Conservation (phyloP, 2,329 filamentous ascomycete species). For the Aspergillus ruber region DNA sequence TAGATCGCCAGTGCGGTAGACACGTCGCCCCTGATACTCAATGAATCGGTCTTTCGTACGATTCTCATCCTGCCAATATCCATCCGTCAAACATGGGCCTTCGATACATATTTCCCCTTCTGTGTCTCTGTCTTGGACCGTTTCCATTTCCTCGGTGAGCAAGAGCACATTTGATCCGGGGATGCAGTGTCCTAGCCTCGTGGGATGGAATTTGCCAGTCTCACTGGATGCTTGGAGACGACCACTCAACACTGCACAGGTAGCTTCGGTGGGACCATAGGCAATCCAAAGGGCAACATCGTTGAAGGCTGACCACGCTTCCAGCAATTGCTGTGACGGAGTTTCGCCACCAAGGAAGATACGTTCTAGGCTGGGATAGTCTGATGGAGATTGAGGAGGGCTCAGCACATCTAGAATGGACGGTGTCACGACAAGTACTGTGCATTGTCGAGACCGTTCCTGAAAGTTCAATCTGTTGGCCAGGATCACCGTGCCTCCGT, state of each 20-base stretch:
- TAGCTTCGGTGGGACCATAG: conserved; percentile 12
- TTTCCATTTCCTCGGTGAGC: conserved; percentile 6
- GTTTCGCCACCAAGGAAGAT: conserved; percentile 11
- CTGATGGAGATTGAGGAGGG: neutral
- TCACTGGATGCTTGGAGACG: conserved; percentile 5
- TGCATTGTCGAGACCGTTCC: conserved; percentile 2
- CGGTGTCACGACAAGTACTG: conserved; percentile 5
- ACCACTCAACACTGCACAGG: conserved; percentile 3
- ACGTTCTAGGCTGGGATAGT: neutral
- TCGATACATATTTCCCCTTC: conserved; percentile 19
- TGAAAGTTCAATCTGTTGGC: conserved; percentile 3
- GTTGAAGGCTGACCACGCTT: conserved; percentile 3
- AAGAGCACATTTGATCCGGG: conserved; percentile 2
- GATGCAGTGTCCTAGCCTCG: neutral
- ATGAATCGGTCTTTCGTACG: conserved; percentile 14
- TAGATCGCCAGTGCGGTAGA: conserved; percentile 16
- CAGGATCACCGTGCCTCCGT: conserved; percentile 13
- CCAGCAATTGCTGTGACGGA: conserved; percentile 4
- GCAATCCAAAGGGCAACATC: conserved; percentile 7
- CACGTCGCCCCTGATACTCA: conserved; percentile 7
- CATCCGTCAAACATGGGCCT: conserved; percentile 14
- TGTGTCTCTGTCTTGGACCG: neutral
- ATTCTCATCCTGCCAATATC: conserved; percentile 14
- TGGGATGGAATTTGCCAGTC: conserved; percentile 8
- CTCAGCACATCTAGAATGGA: conserved; percentile 6